Conservation (phyloP, 768 basidiomycete genomes). For the Obba rivulosa region DNA sequence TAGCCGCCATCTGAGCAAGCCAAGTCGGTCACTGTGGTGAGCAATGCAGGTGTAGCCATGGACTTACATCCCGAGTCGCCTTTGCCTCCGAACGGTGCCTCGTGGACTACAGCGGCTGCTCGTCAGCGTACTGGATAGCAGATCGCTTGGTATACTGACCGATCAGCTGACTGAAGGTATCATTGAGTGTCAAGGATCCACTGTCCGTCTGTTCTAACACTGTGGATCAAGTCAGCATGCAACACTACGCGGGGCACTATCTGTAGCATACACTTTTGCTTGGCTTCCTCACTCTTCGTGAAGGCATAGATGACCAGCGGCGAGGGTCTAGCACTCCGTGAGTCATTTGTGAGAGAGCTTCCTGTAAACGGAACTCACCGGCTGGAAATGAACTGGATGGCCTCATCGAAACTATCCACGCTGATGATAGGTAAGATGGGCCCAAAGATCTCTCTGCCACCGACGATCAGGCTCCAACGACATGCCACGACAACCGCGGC, state of each 20-base stretch:
- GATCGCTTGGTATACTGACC: conserved; percentile 28
- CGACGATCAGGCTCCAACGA: not conserved
- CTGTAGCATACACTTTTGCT: conserved; percentile 18
- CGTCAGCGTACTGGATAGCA: not conserved
- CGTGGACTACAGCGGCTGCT: conserved; percentile 22
- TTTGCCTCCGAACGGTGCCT: conserved; percentile 48
- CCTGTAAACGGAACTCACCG: conserved; percentile 31
- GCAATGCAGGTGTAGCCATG: not conserved
- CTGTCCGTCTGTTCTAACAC: conserved; percentile 53
- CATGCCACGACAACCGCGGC: not conserved
- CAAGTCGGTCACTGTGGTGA: not conserved
- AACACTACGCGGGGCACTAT: not conserved
- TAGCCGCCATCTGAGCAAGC: conserved; percentile 46
- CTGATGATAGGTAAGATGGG: conserved; percentile 62
- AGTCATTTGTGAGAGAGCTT: not conserved
- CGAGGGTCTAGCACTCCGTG: conserved; percentile 34
- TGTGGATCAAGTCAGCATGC: conserved; percentile 16
- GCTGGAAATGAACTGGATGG: conserved; percentile 47
- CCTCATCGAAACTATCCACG: conserved; percentile 50
- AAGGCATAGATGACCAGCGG: conserved; percentile 65
- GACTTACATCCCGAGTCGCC: conserved; percentile 63
- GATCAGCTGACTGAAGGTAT: conserved; percentile 49
- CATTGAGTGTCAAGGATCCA: conserved; percentile 54
- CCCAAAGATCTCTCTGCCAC: conserved; percentile 63
- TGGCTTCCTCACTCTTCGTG: conserved; percentile 37